Base-by-base conservation (phyloP, 306 rosid species). In the Pterocarpus santalinus region DNA sequence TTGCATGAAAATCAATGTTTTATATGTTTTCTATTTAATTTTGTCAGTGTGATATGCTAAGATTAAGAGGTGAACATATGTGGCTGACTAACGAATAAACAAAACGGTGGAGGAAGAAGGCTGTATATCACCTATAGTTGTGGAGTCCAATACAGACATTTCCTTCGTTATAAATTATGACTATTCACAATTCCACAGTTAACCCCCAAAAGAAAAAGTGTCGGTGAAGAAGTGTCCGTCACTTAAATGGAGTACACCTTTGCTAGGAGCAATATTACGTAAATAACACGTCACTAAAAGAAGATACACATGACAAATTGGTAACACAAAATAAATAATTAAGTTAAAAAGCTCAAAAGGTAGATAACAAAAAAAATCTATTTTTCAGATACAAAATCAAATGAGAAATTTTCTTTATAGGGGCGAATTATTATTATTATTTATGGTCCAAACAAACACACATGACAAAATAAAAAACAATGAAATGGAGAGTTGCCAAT, bases 401-500 rank as follows among this genome's bases (percentile, higher is more conserved):
- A 43, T 43, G 8, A 22, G 28, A 61, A 66, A 75, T n/a, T 1
- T 22, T 22, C 28, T 22, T 22, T 22, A 22, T 22, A 22, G 28
- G 28, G 28, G 0, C 1, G 28, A 0, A 22, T 22, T 22, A 22
- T 22, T 22, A 22, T 22, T 52, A 55, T 55, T n/a, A 16, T 55
- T 55, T 13, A 39, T 46, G 49, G 64, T 61, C 66, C 66, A 66
- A 77, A 30, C 56, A 77, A 9, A 12, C 16, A 69, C 69, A 79
- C 69, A 60, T 69, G 76, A 33, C 22, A 56, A 78, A 69, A 78
- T 67, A 28, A 28, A 16, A 71, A 16, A 33, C 0, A 12, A 43
- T 43, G 0, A 3, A 65, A 65, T 47, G 17, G 36, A 56, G 83
- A 1, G 75, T 82, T 74, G 89, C 82, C 84, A 82, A 73, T 72